Base-by-base conservation (phyloP, 1,284 basidiomycete species). In the Cerioporus squamosus region DNA sequence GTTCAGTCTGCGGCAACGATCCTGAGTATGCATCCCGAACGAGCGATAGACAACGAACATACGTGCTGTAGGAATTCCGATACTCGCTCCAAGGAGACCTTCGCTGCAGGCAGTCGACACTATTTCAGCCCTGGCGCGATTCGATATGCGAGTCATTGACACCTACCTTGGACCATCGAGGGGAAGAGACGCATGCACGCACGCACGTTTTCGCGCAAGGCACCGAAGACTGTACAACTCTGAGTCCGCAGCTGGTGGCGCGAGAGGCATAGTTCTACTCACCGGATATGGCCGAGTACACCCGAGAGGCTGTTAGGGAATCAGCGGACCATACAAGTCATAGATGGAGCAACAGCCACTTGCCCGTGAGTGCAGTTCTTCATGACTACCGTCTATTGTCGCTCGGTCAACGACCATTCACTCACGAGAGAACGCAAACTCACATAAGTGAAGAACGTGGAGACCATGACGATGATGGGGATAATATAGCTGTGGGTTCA, bases 391-490 rank as follows among this genome's bases (percentile, higher is more conserved):
- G 40, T 42, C 40, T 42, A 22, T 6, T 12, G 26, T 42, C 42
- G 45, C 20, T 3, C 42, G 7, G 20, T 22, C 6, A 45, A 15
- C 40, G 7, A 20, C 1, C 20, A n/a, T n/a, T 4, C 15, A n/a
- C n/a, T 42, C 8, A 29, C 26, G 40, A 18, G 39, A 40, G 17
- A 15, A 22, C 17, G 14, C 10, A 7, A 1, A 65, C 74, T 59
- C 57, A 76, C 74, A 66, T 82, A 90, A 40, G 84, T 81, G 8
- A 81, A 80, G 67, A 86, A 92, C 0, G 90, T 89, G n/a, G 81
- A 80, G 31, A 86, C 71, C 82, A 91, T 92, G 7, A 85, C 86
- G 39, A 86, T 65, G 2, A 89, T 74, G 1, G 90, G 89, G 40
- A 91, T 82, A 29, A 85, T 53, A 60, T 79, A 82, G 70, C 86